Base-by-base conservation (phyloP, 2,329 filamentous ascomycete species). In the Clonostachys solani region DNA sequence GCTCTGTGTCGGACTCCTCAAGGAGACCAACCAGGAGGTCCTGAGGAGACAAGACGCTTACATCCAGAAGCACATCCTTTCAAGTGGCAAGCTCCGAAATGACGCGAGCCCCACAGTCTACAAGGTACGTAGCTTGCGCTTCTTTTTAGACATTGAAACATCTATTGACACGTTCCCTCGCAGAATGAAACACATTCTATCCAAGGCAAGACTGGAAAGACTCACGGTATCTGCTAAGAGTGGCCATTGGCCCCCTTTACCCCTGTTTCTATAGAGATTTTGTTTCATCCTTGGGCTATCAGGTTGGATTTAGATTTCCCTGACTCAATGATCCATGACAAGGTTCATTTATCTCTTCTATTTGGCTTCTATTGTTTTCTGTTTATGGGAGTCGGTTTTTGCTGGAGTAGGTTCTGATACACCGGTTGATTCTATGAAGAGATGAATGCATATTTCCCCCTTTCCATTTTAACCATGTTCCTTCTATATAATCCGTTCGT, bases 151-250 rank as follows among this genome's bases (percentile, higher is more conserved):
- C 37, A n/a, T 40, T 40, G 6, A 7, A 40, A 45, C 18, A 52
- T 29, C 9, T 29, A 29, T 29, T 29, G 23, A 29, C 23, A 52
- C 55, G 46, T 49, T 43, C 17, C 0, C 0, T 1, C 45, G 52
- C 66, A 84, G 69, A 81, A 86, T 52, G 91, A 96, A 72, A 81
- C 81, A 56, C 92, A 97, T 68, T 92, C 87, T 48, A 71, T 97
- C 55, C 89, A 95, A 71, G 92, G 89, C 15, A 92, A 94, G 80
- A 81, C 82, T 49, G 92, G 90, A 47, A 96, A 96, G 80, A 92
- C 90, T 2, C 92, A 96, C 66, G 85, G 82, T 37, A 75, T 95
- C 49, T 96, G 92, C 69, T 96, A 81, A 57, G 46, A n/a, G 23
- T 9, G 17, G 16, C 23, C 8, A 29, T 29, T 29, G 8, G 19